A percentile compares a stretch with the other conserved stretches of the same genome.
Evolutionary conservation across 768 basidiomycete genomes (phyloP).

Genomic region (Suillus spraguei): DNA sequence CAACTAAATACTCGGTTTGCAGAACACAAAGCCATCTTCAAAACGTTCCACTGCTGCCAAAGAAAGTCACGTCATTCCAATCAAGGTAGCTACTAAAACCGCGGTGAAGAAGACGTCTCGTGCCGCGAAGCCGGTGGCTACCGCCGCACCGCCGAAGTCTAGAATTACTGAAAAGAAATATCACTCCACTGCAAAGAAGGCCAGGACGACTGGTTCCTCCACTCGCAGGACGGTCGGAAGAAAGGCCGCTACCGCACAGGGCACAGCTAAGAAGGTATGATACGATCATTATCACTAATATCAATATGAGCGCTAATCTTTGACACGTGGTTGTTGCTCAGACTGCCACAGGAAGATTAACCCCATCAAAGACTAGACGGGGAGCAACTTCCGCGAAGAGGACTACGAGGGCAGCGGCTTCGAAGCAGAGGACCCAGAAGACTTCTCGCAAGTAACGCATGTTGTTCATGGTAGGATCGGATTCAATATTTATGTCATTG

Average conservation of each 20-base stretch:
- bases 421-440: slow-evolving; percentile 1
- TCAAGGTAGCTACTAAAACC: slow-evolving; percentile 7
- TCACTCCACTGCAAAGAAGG: slow-evolving; percentile 28
- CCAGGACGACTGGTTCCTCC: slow-evolving; percentile 15
- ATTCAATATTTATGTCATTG: slow-evolving; percentile 1
- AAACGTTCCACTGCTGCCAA: slow-evolving; percentile 6
- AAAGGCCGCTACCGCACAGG: slow-evolving; percentile 10
- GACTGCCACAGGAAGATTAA: slow-evolving; percentile 1
- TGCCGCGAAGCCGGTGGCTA: neutral
- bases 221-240: slow-evolving; percentile 15
- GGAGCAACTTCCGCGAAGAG: neutral
- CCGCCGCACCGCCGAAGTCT: slow-evolving; percentile 9
- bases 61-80: neutral
- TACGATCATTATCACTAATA: neutral
- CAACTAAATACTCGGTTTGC: neutral
- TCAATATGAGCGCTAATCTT: slow-evolving; percentile 2
- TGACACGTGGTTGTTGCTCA: neutral
- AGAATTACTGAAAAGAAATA: slow-evolving; percentile 22
- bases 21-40: slow-evolving; percentile 20
- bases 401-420: slow-evolving; percentile 3
- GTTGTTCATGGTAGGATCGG: slow-evolving; percentile 11
- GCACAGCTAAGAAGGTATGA: slow-evolving; percentile 17
- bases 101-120: slow-evolving; percentile 11
- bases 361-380: neutral
- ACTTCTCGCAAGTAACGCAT: slow-evolving; percentile 8